These are phyloP conservation scores for Bimuria novae-zelandiae DNA, from an alignment of 2,329 filamentous ascomycete species.

Conservation along the genomic window DNA sequence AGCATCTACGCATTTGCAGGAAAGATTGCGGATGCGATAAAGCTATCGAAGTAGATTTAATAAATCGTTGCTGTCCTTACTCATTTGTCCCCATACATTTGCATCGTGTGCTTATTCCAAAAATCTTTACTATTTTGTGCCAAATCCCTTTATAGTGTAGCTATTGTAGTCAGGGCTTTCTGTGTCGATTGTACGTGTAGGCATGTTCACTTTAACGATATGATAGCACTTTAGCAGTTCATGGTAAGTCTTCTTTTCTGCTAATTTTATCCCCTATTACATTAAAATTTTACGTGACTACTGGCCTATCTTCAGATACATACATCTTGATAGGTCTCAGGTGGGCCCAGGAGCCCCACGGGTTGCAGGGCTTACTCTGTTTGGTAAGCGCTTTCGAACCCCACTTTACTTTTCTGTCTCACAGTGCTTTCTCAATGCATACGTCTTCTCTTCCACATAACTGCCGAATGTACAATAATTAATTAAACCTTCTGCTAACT, in stretches of 20 bases:
- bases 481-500: neutral
- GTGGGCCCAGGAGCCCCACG: too few relatives aligned
- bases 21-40: conserved; percentile 37
- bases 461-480: neutral
- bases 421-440: neutral
- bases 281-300: neutral
- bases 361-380: neutral
- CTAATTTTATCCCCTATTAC: too few relatives aligned
- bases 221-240: too few relatives aligned
- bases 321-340: too few relatives aligned
- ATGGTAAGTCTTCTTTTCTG: too few relatives aligned
- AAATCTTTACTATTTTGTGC: too few relatives aligned
- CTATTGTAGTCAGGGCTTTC: too few relatives aligned
- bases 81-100: neutral
- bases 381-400: neutral
- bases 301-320: neutral
- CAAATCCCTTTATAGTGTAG: too few relatives aligned
- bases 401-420: neutral
- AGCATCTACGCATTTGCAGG: conserved; percentile 47
- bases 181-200: too few relatives aligned
- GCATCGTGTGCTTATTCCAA: neutral
- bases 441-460: neutral
- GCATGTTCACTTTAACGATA: too few relatives aligned
- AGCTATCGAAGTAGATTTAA: neutral
- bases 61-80: neutral